Base-by-base conservation (phyloP, 2,329 filamentous ascomycete genomes). In the Cucurbitaria berberidis region DNA sequence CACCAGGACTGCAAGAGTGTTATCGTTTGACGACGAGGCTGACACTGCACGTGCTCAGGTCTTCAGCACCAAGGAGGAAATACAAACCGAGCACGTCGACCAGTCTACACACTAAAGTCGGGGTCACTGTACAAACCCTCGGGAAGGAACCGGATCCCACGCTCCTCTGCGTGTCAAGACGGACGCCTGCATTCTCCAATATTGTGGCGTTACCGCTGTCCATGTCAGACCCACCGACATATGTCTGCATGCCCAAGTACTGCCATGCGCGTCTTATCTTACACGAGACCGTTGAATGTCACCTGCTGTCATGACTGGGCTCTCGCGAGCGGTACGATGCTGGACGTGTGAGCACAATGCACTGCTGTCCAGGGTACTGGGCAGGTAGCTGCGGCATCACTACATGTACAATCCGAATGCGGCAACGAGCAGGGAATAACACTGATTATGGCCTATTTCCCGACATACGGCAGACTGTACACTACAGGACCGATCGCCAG, bases 141-240 rank as follows among this genome's bases (percentile, higher is more conserved):
- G n/a, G 10, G 36, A 39, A 22, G 19, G 7, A 5, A 13, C 36
- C 3, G 15, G 36, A 21, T 39, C 36, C 24, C 36, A 4, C 9
- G 19, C 10, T 39, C 21, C 24, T 34, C 63, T 62, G 62, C 55
- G 61, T 32, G 55, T 64, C 50, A 65, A 52, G 57, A 39, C 48
- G 24, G 30, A 38, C 51, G 36, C 34, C 22, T 32, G 38, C 39
- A 19, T 35, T 29, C 50, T 54, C 45, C 60, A 62, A 67, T 66
- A 67, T 67, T 67, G 63, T 70, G 66, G 64, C 64, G 60, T 43
- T 49, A 51, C 53, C 42, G 57, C 48, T 56, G 53, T 55, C 55
- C 51, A 24, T 27, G 19, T 47, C 35, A 36, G 43, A 44, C 27
- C 32, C 36, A 53, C 36, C 32, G 36, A 29, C 35, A 38, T 38